Evolutionary conservation across 2,329 filamentous ascomycete species (phyloP).

Genomic region (Venturia pyrina): DNA sequence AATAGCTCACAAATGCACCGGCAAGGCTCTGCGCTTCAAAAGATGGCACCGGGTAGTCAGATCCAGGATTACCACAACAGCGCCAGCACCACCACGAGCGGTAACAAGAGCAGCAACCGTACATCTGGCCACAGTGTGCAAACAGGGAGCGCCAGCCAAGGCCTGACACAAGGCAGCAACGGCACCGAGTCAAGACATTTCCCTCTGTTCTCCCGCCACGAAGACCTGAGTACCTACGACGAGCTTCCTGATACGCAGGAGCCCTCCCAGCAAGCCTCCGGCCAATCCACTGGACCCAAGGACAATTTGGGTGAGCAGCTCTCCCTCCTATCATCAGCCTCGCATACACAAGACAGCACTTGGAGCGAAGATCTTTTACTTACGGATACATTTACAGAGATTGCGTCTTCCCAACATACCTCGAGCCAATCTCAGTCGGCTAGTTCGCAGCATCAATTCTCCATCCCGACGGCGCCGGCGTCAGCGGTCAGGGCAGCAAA

Average conservation of each 20-base stretch:
- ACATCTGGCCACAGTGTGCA: neutral
- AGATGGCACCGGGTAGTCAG: slow-evolving; percentile 48
- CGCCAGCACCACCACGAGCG: slow-evolving; percentile 74
- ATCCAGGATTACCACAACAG: slow-evolving; percentile 64
- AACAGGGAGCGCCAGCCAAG: slow-evolving; percentile 34
- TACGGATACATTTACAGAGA: slow-evolving; percentile 7
- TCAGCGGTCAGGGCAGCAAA: slow-evolving; percentile 2
- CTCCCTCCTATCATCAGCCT: neutral
- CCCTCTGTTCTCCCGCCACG: slow-evolving; percentile 45
- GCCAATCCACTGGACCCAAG: neutral
- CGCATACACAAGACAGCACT: neutral
- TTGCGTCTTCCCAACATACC: slow-evolving; percentile 24
- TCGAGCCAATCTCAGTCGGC: slow-evolving; percentile 17
- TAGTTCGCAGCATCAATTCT: slow-evolving; percentile 9
- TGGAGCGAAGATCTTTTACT: slow-evolving; percentile 7
- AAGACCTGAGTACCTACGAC: slow-evolving; percentile 41
- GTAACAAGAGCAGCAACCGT: slow-evolving; percentile 54
- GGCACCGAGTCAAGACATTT: slow-evolving; percentile 41
- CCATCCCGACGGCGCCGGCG: slow-evolving; percentile 15
- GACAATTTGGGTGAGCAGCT: slow-evolving; percentile 3
- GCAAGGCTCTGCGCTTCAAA: slow-evolving; percentile 46
- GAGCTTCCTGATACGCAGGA: slow-evolving; percentile 55
- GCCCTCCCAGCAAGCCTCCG: neutral
- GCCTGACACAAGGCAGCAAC: slow-evolving; percentile 60
- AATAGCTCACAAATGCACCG: neutral